A percentile compares a stretch with the other conserved stretches of the same genome.
Conservation (phyloP, 805 yeast genomes). For the Yamadazyma phyllophila region DNA sequence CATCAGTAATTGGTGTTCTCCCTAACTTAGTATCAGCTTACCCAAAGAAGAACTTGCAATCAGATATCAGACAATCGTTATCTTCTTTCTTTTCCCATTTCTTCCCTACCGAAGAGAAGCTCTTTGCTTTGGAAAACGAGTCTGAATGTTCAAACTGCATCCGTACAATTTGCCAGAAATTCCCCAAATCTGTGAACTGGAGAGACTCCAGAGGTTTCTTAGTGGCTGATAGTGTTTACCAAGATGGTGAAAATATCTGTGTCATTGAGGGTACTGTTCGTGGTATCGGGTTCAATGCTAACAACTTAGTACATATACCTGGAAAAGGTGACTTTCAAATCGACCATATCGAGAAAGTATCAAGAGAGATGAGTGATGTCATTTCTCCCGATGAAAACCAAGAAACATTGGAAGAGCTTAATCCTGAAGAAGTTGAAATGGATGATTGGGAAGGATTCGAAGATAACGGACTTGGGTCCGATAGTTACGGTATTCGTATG, state of each 20-base stretch:
- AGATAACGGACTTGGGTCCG: conserved; percentile 14
- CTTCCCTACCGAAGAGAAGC: conserved; percentile 68
- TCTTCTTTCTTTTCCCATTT: conserved; percentile 41
- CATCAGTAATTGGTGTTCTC: conserved; percentile 75
- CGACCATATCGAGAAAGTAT: conserved; percentile 56
- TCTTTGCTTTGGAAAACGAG: conserved; percentile 64
- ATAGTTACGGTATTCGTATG: conserved; percentile 48
- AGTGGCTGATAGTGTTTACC: conserved; percentile 63
- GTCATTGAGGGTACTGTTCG: conserved; percentile 81
- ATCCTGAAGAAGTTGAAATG: conserved; percentile 51
- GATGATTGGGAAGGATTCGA: conserved; percentile 35
- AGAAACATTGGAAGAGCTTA: conserved; percentile 59
- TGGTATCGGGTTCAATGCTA: conserved; percentile 78
- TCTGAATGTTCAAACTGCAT: conserved; percentile 73
- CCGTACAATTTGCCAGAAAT: conserved; percentile 77
- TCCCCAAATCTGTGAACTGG: conserved; percentile 86
- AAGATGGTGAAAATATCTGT: conserved; percentile 41
- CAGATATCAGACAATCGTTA: conserved; percentile 50
- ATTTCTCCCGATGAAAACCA: conserved; percentile 38
- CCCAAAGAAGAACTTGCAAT: conserved; percentile 73
- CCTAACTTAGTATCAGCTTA: conserved; percentile 67
- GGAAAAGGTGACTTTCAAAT: conserved; percentile 88
- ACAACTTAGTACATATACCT: conserved; percentile 80
- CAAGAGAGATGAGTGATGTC: conserved; percentile 22
- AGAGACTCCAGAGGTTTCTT: conserved; percentile 90